Percentiles rank a stretch among this genome's conserved stretches.
phyloP scores from a whole-genome alignment of 352 stramenopile species.

The Phytophthora pinifolia region DNA sequence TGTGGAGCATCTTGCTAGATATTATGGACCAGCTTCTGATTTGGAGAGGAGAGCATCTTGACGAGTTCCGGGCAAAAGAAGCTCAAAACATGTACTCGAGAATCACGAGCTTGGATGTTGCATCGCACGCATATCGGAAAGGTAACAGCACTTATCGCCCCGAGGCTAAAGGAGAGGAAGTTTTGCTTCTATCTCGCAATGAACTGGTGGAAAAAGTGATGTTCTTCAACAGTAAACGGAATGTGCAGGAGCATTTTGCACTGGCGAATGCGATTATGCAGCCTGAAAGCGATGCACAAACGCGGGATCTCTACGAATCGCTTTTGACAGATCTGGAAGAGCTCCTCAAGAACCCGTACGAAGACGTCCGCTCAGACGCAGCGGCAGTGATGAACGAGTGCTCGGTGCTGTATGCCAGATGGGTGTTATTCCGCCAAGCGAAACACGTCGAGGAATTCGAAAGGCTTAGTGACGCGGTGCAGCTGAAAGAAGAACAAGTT shows the following conservation, averaged over 20 bases:
- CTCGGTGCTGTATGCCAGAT: slow-evolving; percentile 52
- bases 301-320: slow-evolving; percentile 37
- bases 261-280: slow-evolving; percentile 46
- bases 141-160: background rate
- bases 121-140: slow-evolving; percentile 46
- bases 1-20: slow-evolving; percentile 50
- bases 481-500: slow-evolving; percentile 47
- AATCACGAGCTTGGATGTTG: slow-evolving; percentile 47
- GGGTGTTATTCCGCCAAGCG: slow-evolving; percentile 47
- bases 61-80: slow-evolving; percentile 42
- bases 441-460: slow-evolving; percentile 50
- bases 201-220: slow-evolving; percentile 67
- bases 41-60: slow-evolving; percentile 50
- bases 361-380: slow-evolving; percentile 45
- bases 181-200: slow-evolving; percentile 54
- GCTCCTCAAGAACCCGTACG: slow-evolving; percentile 60
- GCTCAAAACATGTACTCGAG: slow-evolving; percentile 58
- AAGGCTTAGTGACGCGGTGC: slow-evolving; percentile 24
- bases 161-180: slow-evolving; percentile 24
- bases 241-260: slow-evolving; percentile 66
- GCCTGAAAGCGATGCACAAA: slow-evolving; percentile 12
- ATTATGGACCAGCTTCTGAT: slow-evolving; percentile 56
- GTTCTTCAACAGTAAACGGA: slow-evolving; percentile 62
- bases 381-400: slow-evolving; percentile 51
- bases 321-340: slow-evolving; percentile 50